Evolutionary conservation across 768 basidiomycete genomes (phyloP), one percentile per base, ranked within the genome.

Genomic region (Psilocybe cubensis): DNA sequence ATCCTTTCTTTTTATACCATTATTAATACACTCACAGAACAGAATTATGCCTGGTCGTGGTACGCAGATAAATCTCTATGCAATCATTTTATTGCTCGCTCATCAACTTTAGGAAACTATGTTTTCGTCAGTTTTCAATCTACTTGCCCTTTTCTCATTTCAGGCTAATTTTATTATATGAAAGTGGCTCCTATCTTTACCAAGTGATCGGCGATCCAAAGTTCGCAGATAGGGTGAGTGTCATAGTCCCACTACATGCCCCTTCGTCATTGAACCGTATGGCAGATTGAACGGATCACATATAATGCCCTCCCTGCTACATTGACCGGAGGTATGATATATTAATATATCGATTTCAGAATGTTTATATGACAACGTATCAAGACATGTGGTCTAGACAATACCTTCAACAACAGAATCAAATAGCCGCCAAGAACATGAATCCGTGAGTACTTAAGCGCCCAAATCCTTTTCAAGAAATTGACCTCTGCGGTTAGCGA

Each of bases 341-440:
- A 8, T 45, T 5, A 38, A 11, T 8, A n/a, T 33, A 20, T 10
- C 44, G 21, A 31, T 21, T 10, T 14, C 17, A 12, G 29, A 18
- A 46, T n/a, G 25, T 33, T 3, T 2, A 3, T 8, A 33, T 53
- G 20, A 53, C 29, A 1, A 4, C n/a, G n/a, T 50, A 42, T 3
- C 43, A 38, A 83, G 82, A 79, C 62, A 84, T 85, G 80, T 84
- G 81, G 83, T 77, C 81, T 0, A 73, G 81, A 12, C 83, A 85
- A 65, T 86, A 85, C 61, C 68, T 84, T 14, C 84, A 85, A 57
- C 79, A 85, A 61, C 79, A 82, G 64, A 86, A 83, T 60, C 83
- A 85, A 62, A 78, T 85, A 35, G 80, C 79, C 0, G 74, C 81
- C 14, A 76, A 79, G 68, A 83, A 83, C 61, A 84, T 83, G 83